These are phyloP conservation scores for Vitis rotundifolia DNA, from an alignment of 164 flowering plant species.

Conservation along the genomic window DNA sequence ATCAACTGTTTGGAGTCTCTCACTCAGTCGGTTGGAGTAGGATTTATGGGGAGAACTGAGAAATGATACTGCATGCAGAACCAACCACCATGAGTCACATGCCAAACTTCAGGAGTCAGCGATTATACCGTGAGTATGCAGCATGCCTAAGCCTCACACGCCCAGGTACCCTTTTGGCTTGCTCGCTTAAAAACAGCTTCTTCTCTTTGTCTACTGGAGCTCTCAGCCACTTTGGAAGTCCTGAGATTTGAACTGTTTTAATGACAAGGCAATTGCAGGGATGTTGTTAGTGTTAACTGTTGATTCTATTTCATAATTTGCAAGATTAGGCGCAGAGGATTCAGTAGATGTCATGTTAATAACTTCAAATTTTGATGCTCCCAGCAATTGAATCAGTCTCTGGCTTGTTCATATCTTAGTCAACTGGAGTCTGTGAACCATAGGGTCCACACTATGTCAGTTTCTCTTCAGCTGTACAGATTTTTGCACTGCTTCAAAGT, in stretches of 20 bases:
- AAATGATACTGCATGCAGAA: slow-evolving; percentile 65
- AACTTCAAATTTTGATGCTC: too few species aligned
- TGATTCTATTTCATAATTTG: background rate
- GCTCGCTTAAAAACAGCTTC: background rate
- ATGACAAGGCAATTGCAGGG: background rate
- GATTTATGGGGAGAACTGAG: slow-evolving; percentile 47
- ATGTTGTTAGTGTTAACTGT: background rate
- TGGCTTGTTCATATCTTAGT: too few species aligned
- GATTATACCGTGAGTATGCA: slow-evolving; percentile 57
- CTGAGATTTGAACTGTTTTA: background rate
- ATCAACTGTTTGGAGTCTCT: too few species aligned
- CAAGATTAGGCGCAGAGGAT: background rate
- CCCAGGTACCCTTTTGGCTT: slow-evolving; percentile 43
- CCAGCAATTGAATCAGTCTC: too few species aligned
- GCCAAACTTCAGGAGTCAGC: slow-evolving; percentile 56
- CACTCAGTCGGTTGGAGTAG: slow-evolving; percentile 21
- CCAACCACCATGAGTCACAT: slow-evolving; percentile 55
- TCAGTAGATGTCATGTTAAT: too few species aligned
- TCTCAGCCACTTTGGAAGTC: background rate
- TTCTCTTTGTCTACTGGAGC: slow-evolving; percentile 1
- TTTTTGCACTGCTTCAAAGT: background rate
- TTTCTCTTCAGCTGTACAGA: too few species aligned
- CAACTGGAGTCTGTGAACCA: too few species aligned
- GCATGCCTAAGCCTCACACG: slow-evolving; percentile 63
- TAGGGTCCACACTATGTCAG: too few species aligned